phyloP scores from a whole-genome alignment of 352 stramenopile genomes.

The Phytopythium montanum region DNA sequence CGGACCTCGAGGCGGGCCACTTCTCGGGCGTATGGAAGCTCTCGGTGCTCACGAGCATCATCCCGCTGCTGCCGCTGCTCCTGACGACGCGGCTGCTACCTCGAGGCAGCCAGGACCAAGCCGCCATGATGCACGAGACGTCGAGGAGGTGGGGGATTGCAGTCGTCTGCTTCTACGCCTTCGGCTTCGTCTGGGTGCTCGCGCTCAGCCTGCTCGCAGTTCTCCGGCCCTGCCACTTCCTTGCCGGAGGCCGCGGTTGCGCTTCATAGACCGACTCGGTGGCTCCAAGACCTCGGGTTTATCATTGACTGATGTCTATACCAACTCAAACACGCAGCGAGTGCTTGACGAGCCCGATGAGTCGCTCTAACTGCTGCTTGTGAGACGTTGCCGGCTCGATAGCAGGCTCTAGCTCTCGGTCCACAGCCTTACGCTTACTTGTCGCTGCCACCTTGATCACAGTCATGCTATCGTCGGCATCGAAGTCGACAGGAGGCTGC shows the following conservation, averaged over 20 bases:
- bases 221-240: constrained; percentile 46
- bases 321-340: constrained; percentile 13
- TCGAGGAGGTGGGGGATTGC: constrained; percentile 28
- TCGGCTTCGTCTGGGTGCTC: constrained; percentile 64
- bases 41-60: constrained; percentile 53
- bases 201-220: constrained; percentile 64
- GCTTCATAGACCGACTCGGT: neutral
- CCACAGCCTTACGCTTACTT: neutral
- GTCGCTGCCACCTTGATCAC: neutral
- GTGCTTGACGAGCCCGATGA: constrained; percentile 49
- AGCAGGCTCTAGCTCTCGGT: neutral
- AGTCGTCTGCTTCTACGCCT: constrained; percentile 40
- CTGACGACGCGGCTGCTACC: constrained; percentile 46
- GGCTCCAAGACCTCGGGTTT: neutral
- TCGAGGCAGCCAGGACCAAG: constrained; percentile 38
- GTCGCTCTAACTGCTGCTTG: constrained; percentile 47
- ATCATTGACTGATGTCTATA: neutral
- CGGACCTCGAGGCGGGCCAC: constrained; percentile 47
- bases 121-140: constrained; percentile 47
- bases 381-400: constrained; percentile 10
- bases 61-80: constrained; percentile 48
- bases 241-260: constrained; percentile 67
- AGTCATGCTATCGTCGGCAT: neutral
- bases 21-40: constrained; percentile 80
- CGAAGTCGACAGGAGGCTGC: neutral